phyloP scores from a whole-genome alignment of 2,329 filamentous ascomycete genomes.

The Aspergillus japonicus region DNA sequence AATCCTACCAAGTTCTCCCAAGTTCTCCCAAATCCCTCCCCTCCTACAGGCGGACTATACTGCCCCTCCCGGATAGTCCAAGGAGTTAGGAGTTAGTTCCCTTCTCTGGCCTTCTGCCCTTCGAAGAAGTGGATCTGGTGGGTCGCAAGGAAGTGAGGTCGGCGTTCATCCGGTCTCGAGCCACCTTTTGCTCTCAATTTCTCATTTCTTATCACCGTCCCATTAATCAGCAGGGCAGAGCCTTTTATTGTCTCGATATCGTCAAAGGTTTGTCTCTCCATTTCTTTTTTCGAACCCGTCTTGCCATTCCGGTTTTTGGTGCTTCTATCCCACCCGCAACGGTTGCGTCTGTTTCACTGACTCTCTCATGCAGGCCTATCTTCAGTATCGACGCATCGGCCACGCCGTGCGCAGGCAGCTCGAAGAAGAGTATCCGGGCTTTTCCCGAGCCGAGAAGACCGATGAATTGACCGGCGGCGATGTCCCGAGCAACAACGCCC shows the following conservation, averaged over 20 bases:
- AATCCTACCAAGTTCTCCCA: no score
- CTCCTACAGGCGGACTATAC: background rate
- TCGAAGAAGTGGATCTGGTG: background rate
- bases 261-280: background rate
- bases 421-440: slow-evolving; percentile 6
- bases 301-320: background rate
- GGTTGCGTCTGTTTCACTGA: background rate
- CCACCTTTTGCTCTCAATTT: background rate
- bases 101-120: background rate
- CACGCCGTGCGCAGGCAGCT: slow-evolving; percentile 20
- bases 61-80: background rate
- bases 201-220: background rate
- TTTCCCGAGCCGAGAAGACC: slow-evolving; percentile 4
- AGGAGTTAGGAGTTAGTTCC: background rate
- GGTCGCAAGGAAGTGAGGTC: background rate
- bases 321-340: background rate
- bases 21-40: background rate
- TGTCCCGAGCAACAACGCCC: background rate
- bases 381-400: slow-evolving; percentile 24
- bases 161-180: background rate
- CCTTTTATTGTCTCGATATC: background rate
- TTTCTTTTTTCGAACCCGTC: background rate
- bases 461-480: background rate
- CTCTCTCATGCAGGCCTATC: slow-evolving; percentile 25
- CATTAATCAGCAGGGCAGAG: background rate